Conservation (phyloP, 805 yeast genomes). For the Ogataea naganishii region DNA sequence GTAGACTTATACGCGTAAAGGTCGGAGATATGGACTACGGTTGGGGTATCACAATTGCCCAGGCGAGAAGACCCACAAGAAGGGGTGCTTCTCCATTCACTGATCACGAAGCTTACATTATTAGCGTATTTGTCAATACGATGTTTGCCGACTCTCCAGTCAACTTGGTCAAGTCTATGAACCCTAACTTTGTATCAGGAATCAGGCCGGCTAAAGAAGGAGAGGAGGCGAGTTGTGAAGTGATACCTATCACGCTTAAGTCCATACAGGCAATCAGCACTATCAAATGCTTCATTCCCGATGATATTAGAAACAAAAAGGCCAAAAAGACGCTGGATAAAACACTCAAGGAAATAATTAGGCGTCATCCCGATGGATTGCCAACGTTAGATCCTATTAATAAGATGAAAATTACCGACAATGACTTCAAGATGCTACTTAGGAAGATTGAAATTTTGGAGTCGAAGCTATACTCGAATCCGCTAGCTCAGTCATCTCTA, state of each 20-base stretch:
- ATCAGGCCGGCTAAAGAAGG: slow-evolving; percentile 74
- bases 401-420: slow-evolving; percentile 77
- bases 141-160: slow-evolving; percentile 82
- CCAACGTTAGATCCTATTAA: slow-evolving; percentile 88
- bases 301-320: slow-evolving; percentile 51
- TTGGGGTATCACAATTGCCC: slow-evolving; percentile 89
- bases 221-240: slow-evolving; percentile 65
- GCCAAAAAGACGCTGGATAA: slow-evolving; percentile 58
- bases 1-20: slow-evolving; percentile 68
- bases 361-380: slow-evolving; percentile 82
- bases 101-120: slow-evolving; percentile 86
- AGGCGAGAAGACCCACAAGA: slow-evolving; percentile 52
- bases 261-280: slow-evolving; percentile 72
- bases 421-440: slow-evolving; percentile 60
- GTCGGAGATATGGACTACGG: slow-evolving; percentile 69
- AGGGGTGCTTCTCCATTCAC: slow-evolving; percentile 45
- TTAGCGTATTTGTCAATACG: slow-evolving; percentile 71
- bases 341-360: slow-evolving; percentile 70
- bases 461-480: slow-evolving; percentile 61
- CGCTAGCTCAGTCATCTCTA: slow-evolving; percentile 53
- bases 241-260: slow-evolving; percentile 76
- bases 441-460: slow-evolving; percentile 80
- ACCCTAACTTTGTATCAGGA: slow-evolving; percentile 78
- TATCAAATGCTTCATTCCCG: slow-evolving; percentile 73
- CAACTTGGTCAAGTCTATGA: slow-evolving; percentile 66